Conservation (phyloP, 1,284 basidiomycete species). For the Gomphus bonarii region DNA sequence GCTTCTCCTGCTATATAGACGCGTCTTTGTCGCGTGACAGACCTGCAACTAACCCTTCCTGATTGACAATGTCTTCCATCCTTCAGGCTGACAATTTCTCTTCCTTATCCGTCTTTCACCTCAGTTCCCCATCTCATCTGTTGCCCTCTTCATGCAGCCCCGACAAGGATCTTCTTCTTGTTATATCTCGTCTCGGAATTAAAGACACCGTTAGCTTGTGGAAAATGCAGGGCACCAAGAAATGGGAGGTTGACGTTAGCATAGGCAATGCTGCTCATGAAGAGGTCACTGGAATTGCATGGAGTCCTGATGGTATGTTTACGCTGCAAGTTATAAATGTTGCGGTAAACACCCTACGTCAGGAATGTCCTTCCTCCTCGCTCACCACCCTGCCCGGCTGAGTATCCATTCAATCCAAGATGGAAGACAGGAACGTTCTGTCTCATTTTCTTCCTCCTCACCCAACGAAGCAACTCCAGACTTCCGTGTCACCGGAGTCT, state of each 20-base stretch:
- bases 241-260: constrained; percentile 65
- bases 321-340: background rate
- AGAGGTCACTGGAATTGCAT: constrained; percentile 49
- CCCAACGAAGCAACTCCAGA: constrained; percentile 9
- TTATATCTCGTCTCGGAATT: constrained; percentile 53
- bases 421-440: constrained; percentile 41
- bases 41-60: background rate
- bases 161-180: constrained; percentile 68
- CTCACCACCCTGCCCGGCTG: constrained; percentile 55
- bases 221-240: constrained; percentile 68
- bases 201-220: constrained; percentile 63
- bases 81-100: constrained; percentile 9
- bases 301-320: constrained; percentile 69
- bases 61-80: background rate
- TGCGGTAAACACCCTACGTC: background rate
- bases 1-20: background rate
- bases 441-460: constrained; percentile 25
- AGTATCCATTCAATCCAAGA: constrained; percentile 69
- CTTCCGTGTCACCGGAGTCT: constrained; percentile 37
- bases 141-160: constrained; percentile 65
- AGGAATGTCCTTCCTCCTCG: constrained; percentile 68
- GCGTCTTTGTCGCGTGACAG: background rate
- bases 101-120: constrained; percentile 44
- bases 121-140: constrained; percentile 47
- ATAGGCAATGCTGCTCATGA: constrained; percentile 28